These are phyloP conservation scores for Parascedosporium putredinis DNA, from an alignment of 2,329 filamentous ascomycete genomes.

Conservation along the genomic window DNA sequence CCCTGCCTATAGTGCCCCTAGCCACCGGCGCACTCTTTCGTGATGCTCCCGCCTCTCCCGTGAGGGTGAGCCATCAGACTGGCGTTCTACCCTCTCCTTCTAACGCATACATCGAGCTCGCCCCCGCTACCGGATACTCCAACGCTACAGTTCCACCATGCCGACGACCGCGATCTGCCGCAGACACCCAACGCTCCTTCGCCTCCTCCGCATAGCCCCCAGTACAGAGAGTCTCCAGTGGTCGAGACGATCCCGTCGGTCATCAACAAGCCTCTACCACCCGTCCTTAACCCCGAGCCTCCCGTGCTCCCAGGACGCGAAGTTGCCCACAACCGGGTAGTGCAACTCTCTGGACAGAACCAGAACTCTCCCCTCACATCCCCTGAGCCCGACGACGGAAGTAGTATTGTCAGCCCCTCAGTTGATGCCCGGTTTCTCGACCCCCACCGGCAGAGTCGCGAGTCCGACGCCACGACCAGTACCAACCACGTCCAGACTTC, in stretches of 20 bases:
- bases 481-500: conserved; percentile 38
- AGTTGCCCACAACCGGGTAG: neutral
- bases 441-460: conserved; percentile 37
- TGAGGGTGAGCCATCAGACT: conserved; percentile 32
- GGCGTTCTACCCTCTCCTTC: conserved; percentile 43
- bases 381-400: conserved; percentile 19
- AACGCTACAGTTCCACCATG: conserved; percentile 5
- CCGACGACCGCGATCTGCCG: conserved; percentile 20
- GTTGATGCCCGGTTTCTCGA: conserved; percentile 23
- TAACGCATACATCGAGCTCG: conserved; percentile 39
- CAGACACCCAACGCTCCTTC: conserved; percentile 24
- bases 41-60: conserved; percentile 4
- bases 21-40: neutral
- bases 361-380: neutral
- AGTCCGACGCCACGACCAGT: conserved; percentile 41
- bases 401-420: conserved; percentile 22
- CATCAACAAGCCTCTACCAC: neutral
- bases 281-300: neutral
- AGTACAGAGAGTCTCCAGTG: neutral
- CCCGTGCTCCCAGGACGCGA: neutral
- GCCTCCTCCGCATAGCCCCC: conserved; percentile 24
- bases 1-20: neutral
- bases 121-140: conserved; percentile 10
- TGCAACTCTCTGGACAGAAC: neutral
- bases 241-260: neutral